phyloP scores from a whole-genome alignment of 2,329 filamentous ascomycete species.

The Falciphora oryzae region DNA sequence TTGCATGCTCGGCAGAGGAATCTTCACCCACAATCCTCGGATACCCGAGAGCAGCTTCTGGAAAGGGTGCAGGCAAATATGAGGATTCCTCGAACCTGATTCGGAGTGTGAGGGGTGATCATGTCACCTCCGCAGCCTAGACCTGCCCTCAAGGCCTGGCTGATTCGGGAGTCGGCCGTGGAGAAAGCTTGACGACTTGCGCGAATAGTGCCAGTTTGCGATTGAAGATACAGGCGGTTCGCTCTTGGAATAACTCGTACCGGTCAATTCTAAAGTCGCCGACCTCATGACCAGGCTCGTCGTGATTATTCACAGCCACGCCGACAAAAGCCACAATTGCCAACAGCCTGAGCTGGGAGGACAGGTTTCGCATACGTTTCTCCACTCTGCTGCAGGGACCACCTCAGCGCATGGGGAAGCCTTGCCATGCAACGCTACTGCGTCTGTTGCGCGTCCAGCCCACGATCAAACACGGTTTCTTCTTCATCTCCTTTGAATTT shows the following conservation, averaged over 20 bases:
- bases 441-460: not conserved
- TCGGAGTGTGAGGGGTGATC: not conserved
- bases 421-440: not conserved
- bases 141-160: not conserved
- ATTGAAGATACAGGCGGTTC: not conserved
- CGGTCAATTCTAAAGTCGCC: not conserved
- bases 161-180: not conserved
- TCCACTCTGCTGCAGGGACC: not conserved
- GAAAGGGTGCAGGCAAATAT: constrained; percentile 42
- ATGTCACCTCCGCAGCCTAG: not conserved
- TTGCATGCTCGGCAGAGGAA: constrained; percentile 31
- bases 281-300: too few relatives aligned
- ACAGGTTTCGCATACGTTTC: constrained; percentile 6
- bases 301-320: not conserved
- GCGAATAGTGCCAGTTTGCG: not conserved
- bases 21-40: constrained; percentile 36
- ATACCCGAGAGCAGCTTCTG: constrained; percentile 40
- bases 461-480: not conserved
- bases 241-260: too few relatives aligned
- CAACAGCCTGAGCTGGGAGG: not conserved
- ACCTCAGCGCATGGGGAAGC: not conserved
- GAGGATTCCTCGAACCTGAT: constrained; percentile 30
- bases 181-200: too few relatives aligned
- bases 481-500: not conserved
- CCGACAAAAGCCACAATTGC: not conserved